Conservation (phyloP, 2,329 filamentous ascomycete genomes). For the Phyllosticta ampelicida region DNA sequence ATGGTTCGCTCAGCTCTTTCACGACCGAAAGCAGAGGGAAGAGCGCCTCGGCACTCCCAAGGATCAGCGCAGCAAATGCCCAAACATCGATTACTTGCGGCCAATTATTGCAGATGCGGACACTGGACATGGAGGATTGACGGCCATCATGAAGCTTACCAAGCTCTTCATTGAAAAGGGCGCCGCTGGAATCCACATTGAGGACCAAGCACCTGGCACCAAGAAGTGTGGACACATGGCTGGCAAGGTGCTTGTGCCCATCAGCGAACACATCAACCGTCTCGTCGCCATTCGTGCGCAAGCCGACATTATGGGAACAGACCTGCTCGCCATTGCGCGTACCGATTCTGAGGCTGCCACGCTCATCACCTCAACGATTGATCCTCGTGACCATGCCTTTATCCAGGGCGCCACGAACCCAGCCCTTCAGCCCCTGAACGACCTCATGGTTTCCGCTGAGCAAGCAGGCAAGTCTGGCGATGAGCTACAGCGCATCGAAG, state of each 20-base stretch:
- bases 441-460: conserved; percentile 84
- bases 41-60: conserved; percentile 74
- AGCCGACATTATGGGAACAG: conserved; percentile 94
- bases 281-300: conserved; percentile 94
- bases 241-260: conserved; percentile 92
- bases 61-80: conserved; percentile 57
- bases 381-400: conserved; percentile 89
- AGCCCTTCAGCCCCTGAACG: conserved; percentile 69
- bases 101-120: conserved; percentile 96
- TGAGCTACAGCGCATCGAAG: conserved; percentile 83
- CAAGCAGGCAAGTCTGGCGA: conserved; percentile 66
- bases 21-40: conserved; percentile 97
- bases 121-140: conserved; percentile 91
- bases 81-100: conserved; percentile 85
- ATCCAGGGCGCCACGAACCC: conserved; percentile 85
- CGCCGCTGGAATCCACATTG: conserved; percentile 95
- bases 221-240: conserved; percentile 99
- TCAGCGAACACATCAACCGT: conserved; percentile 96
- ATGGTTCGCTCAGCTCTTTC: conserved; percentile 98
- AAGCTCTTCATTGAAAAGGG: conserved; percentile 96
- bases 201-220: conserved; percentile 94
- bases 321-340: conserved; percentile 82
- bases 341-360: conserved; percentile 98
- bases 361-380: conserved; percentile 91
- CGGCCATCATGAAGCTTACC: conserved; percentile 98